Base-by-base conservation (phyloP, 305 asterid species). In the Solanum aculeatissimum region DNA sequence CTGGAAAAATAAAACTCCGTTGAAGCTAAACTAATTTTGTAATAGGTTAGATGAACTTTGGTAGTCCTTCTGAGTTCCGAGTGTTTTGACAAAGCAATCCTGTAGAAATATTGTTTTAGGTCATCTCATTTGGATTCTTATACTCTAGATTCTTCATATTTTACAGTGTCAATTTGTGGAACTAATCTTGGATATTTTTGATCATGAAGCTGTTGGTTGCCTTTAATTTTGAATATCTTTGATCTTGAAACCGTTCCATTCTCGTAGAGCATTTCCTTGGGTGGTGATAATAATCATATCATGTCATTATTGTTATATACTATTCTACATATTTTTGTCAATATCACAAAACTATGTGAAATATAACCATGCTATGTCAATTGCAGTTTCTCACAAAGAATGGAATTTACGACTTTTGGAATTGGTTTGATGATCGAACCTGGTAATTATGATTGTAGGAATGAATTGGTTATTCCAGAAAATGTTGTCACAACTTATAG, bases 341-440 rank as follows among this genome's bases (percentile, higher is more conserved):
- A 65, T 77, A 18, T 65, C 86, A 89, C 75, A 74, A 15, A 10
- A 80, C 25, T 27, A 51, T 51, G 65, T 29, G 47, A 77, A 51
- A 32, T 51, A 51, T 77, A 77, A 77, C 63, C 82, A 51, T 32
- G 42, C 84, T 86, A 81, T 89, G 55, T 87, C 87, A 85, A 84
- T 88, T 92, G 91, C 98, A 97, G 99, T 97, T 79, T 92, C 96
- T 97, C 65, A 87, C 87, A 38, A 97, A 97, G 91, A 93, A 89
- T 91, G 99, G 99, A 85, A 98, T 97, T 51, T 97, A 97, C 87
- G 99, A 97, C 93, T 97, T 97, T 86, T 97, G 99, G 99, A 97
- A 97, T 80, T 97, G 98, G 98, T 97, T 97, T 90, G 99, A 97
- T 81, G 99, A 97, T 89, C 97, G 99, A 27, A 97, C 99, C 86